Evolutionary conservation across 2,329 filamentous ascomycete species (phyloP).

Genomic region (Botrytis fabae): DNA sequence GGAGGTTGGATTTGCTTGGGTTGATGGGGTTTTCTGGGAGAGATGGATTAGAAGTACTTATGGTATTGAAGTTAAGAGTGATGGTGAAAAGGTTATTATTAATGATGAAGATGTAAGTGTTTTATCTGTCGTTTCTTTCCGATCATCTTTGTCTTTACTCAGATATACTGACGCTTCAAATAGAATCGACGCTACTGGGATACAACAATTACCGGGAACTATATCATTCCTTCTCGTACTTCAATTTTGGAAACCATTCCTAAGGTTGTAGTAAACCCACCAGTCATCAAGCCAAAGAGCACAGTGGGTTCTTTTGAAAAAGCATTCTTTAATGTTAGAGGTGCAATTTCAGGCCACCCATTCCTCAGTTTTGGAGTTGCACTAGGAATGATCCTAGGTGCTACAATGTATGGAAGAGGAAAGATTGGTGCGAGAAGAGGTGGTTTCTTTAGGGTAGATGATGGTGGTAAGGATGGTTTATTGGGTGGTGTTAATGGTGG

Average conservation of each 20-base stretch:
- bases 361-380: conserved; percentile 59
- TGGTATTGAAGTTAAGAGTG: conserved; percentile 76
- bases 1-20: conserved; percentile 94
- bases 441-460: conserved; percentile 62
- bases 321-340: conserved; percentile 66
- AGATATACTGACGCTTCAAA: conserved; percentile 26
- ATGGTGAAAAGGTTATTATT: conserved; percentile 91
- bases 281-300: conserved; percentile 73
- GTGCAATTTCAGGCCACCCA: conserved; percentile 59
- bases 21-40: conserved; percentile 96
- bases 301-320: conserved; percentile 73
- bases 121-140: neutral
- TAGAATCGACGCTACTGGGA: conserved; percentile 97
- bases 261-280: conserved; percentile 50
- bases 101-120: conserved; percentile 91
- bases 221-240: conserved; percentile 78
- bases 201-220: conserved; percentile 80
- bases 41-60: conserved; percentile 95
- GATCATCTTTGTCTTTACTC: neutral
- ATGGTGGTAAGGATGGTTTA: conserved; percentile 60
- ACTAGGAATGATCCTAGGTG: conserved; percentile 55
- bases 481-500: conserved; percentile 52
- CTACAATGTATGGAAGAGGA: conserved; percentile 55
- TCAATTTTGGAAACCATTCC: conserved; percentile 46
- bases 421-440: conserved; percentile 53